Evolutionary conservation across 805 yeast species (phyloP).

Genomic region (Clavispora phyllophila): DNA sequence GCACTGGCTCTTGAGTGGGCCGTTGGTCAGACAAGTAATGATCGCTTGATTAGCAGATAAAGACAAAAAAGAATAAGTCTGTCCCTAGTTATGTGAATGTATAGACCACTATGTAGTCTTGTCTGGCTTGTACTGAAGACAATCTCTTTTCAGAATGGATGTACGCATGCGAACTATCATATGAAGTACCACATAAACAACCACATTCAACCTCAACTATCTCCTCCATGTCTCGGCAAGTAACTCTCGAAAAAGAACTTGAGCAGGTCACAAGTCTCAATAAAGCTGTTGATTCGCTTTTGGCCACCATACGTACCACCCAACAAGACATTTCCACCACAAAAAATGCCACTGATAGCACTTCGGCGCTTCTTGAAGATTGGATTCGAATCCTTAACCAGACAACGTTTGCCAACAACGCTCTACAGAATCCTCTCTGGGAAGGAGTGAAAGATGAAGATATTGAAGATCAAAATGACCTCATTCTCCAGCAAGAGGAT

Average conservation of each 20-base stretch:
- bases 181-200: neutral
- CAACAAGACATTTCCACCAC: constrained; percentile 25
- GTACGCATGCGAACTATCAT: neutral
- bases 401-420: constrained; percentile 47
- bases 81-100: too few species aligned
- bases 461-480: constrained; percentile 10
- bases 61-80: too few species aligned
- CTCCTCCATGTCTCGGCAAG: constrained; percentile 11
- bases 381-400: constrained; percentile 63
- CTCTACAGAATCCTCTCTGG: constrained; percentile 13
- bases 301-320: constrained; percentile 24
- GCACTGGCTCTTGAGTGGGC: too few species aligned
- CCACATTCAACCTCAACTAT: neutral
- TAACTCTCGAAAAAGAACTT: constrained; percentile 20
- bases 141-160: neutral
- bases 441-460: constrained; percentile 20
- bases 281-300: constrained; percentile 24
- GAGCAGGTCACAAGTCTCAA: constrained; percentile 26
- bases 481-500: constrained; percentile 15
- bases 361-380: constrained; percentile 47
- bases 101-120: neutral
- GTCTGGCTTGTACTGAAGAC: neutral
- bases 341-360: constrained; percentile 41
- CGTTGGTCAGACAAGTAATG: too few species aligned
- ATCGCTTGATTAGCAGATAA: too few species aligned